These are phyloP conservation scores for Cocos nucifera DNA, from an alignment of 176 grass and related monocot genomes.

Conservation along the genomic window DNA sequence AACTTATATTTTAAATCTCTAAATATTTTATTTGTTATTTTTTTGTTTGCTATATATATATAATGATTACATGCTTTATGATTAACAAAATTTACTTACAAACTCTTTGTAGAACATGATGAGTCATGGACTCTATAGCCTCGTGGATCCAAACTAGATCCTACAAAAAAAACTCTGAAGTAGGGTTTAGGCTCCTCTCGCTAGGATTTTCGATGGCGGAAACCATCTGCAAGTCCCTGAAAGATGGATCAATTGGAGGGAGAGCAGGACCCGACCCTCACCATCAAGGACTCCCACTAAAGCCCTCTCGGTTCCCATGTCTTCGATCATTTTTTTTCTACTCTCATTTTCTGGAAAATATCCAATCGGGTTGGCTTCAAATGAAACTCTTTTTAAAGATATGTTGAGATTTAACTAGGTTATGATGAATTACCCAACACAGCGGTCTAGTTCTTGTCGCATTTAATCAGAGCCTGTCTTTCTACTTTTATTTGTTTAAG, in stretches of 20 bases:
- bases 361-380: conserved; percentile 34
- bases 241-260: conserved; percentile 54
- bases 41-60: no score
- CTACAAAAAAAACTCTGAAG: no score
- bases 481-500: conserved; percentile 45
- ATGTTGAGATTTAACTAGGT: not conserved
- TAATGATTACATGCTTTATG: no score
- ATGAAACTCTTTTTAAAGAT: not conserved
- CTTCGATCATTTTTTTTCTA: conserved; percentile 39
- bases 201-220: conserved; percentile 40
- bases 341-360: conserved; percentile 39
- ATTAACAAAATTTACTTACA: no score
- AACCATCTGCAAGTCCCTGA: conserved; percentile 34
- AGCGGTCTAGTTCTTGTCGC: conserved; percentile 68
- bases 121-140: no score
- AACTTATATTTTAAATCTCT: no score
- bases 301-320: conserved; percentile 28
- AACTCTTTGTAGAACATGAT: no score
- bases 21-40: no score
- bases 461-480: conserved; percentile 47
- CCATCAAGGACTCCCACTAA: conserved; percentile 35
- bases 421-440: not conserved
- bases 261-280: conserved; percentile 45
- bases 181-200: not conserved
- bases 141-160: no score